Conservation (phyloP, 2,329 filamentous ascomycete species). For the Elsinoe necatrix region DNA sequence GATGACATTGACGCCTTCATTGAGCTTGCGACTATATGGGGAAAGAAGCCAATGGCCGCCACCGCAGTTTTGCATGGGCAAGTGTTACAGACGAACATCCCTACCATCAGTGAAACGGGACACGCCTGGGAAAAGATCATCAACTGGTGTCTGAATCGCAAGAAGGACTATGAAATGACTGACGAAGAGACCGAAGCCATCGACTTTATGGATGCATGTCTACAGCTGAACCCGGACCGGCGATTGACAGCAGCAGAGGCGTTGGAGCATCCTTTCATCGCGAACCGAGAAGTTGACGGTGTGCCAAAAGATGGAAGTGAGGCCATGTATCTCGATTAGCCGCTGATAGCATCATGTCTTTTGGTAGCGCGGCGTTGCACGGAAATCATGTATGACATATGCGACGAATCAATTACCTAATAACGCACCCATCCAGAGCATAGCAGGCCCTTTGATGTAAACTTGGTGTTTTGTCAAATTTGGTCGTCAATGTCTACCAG, state of each 20-base stretch:
- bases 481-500: too few species aligned
- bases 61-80: slow-evolving; percentile 80
- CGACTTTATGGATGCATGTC: slow-evolving; percentile 60
- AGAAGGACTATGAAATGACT: slow-evolving; percentile 48
- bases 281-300: slow-evolving; percentile 37
- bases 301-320: slow-evolving; percentile 21
- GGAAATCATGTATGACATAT: slow-evolving; percentile 4
- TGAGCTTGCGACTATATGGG: slow-evolving; percentile 94
- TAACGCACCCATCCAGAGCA: neutral
- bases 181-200: slow-evolving; percentile 65
- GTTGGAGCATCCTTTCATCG: slow-evolving; percentile 58
- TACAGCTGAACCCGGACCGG: slow-evolving; percentile 67
- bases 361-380: slow-evolving; percentile 5
- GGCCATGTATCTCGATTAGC: slow-evolving; percentile 36
- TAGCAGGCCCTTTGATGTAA: too few species aligned
- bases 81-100: slow-evolving; percentile 85
- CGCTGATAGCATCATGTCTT: neutral
- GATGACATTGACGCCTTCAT: slow-evolving; percentile 97
- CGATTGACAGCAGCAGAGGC: slow-evolving; percentile 70
- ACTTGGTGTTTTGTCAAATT: too few species aligned
- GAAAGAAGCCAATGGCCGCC: slow-evolving; percentile 70
- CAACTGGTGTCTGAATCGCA: slow-evolving; percentile 79
- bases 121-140: slow-evolving; percentile 90
- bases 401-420: neutral
- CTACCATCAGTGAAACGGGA: slow-evolving; percentile 76